Percentiles rank a stretch among this genome's conserved stretches.
Evolutionary conservation across 495 filamentous ascomycete genomes (phyloP).

Genomic region (Baudoinia panamericana): DNA sequence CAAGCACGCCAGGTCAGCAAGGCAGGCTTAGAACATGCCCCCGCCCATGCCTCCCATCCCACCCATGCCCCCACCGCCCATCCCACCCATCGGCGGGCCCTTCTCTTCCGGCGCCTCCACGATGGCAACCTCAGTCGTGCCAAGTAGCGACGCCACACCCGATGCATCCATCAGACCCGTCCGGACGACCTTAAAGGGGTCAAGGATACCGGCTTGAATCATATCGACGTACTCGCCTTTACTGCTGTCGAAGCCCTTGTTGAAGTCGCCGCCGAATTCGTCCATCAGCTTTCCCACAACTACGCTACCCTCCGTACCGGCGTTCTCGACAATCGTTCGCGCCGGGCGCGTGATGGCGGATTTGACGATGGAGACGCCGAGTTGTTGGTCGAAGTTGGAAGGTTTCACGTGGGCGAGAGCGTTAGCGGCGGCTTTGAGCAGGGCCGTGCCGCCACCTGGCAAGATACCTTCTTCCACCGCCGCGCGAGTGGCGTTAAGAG

Average conservation of each 20-base stretch:
- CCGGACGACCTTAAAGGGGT: slow-evolving; percentile 97
- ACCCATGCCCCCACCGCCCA: slow-evolving; percentile 29
- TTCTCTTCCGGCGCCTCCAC: slow-evolving; percentile 94
- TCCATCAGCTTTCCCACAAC: slow-evolving; percentile 97
- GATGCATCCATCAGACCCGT: slow-evolving; percentile 88
- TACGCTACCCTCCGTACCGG: slow-evolving; percentile 87
- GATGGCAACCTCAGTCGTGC: slow-evolving; percentile 95
- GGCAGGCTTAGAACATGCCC: slow-evolving; percentile 42
- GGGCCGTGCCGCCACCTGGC: slow-evolving; percentile 92
- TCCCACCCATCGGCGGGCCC: slow-evolving; percentile 33
- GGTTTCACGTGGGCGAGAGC: slow-evolving; percentile 69
- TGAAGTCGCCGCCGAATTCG: slow-evolving; percentile 84
- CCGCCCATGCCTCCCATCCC: slow-evolving; percentile 33
- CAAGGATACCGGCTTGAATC: slow-evolving; percentile 91
- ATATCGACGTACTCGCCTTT: slow-evolving; percentile 98
- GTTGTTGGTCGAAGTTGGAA: slow-evolving; percentile 96
- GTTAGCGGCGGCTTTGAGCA: slow-evolving; percentile 91
- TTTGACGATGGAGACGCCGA: slow-evolving; percentile 94
- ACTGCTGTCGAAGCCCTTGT: slow-evolving; percentile 91
- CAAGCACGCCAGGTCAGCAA: not conserved
- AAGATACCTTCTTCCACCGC: slow-evolving; percentile 98
- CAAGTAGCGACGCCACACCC: slow-evolving; percentile 91
- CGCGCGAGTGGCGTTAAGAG: slow-evolving; percentile 93
- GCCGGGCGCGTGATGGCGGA: slow-evolving; percentile 92
- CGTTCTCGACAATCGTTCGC: slow-evolving; percentile 93